These are phyloP conservation scores for Vitis vinifera DNA, from an alignment of 164 flowering plant species.

Conservation along the genomic window ASM3070453v1 NC_081816.1:2691001-2691500, in stretches of 20 bases:
- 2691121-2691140: too few species aligned
- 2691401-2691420: too few species aligned
- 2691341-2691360: too few species aligned
- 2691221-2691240: slow-evolving; percentile 17
- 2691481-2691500: too few species aligned
- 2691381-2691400: too few species aligned
- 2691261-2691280: slow-evolving; percentile 34
- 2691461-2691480: too few species aligned
- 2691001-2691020: slow-evolving; percentile 40
- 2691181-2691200: slow-evolving; percentile 27
- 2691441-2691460: too few species aligned
- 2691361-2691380: too few species aligned
- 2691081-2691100: not conserved
- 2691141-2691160: slow-evolving; percentile 23
- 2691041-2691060: slow-evolving; percentile 19
- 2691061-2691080: not conserved
- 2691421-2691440: too few species aligned
- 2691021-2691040: slow-evolving; percentile 45
- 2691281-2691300: slow-evolving; percentile 42
- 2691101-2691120: not conserved
- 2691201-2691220: slow-evolving; percentile 36
- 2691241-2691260: slow-evolving; percentile 18
- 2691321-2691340: slow-evolving; percentile 2
- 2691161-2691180: slow-evolving; percentile 25
- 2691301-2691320: slow-evolving; percentile 41